Evolutionary conservation across 805 yeast genomes (phyloP).

Genomic region (Saturnispora galanensis): DNA sequence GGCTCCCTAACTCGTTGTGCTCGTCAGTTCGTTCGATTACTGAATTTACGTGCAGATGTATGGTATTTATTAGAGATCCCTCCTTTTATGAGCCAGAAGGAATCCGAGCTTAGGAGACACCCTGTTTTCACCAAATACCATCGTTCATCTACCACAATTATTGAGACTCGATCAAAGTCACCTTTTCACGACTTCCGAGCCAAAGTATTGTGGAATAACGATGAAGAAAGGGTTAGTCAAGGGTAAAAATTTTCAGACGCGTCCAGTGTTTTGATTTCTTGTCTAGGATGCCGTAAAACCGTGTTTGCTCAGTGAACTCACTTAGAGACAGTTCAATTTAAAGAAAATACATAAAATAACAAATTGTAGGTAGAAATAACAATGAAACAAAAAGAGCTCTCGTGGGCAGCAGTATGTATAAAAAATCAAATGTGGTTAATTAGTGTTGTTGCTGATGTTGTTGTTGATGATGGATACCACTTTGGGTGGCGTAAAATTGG

Average conservation of each 20-base stretch:
- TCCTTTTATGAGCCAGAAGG: too few species aligned
- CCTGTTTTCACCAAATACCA: not conserved
- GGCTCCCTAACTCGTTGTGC: too few species aligned
- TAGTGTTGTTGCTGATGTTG: conserved; percentile 4
- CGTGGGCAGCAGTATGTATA: not conserved
- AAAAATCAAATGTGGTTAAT: not conserved
- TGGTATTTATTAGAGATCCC: too few species aligned
- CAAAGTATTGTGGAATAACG: conserved; percentile 4
- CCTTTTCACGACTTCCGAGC: not conserved
- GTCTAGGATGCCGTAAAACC: too few species aligned
- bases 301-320: too few species aligned
- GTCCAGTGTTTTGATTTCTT: too few species aligned
- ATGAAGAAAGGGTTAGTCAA: not conserved
- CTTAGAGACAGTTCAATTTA: too few species aligned
- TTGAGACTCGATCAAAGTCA: not conserved
- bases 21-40: too few species aligned
- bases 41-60: too few species aligned
- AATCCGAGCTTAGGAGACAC: conserved; percentile 5
- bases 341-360: too few species aligned
- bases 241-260: not conserved
- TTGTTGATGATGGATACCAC: not conserved
- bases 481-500: not conserved
- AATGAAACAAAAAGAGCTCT: not conserved
- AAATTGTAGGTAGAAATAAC: not conserved
- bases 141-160: conserved; percentile 1